phyloP scores from a whole-genome alignment of 1,139 yeast genomes.

The Geotrichum histeridarum region DNA sequence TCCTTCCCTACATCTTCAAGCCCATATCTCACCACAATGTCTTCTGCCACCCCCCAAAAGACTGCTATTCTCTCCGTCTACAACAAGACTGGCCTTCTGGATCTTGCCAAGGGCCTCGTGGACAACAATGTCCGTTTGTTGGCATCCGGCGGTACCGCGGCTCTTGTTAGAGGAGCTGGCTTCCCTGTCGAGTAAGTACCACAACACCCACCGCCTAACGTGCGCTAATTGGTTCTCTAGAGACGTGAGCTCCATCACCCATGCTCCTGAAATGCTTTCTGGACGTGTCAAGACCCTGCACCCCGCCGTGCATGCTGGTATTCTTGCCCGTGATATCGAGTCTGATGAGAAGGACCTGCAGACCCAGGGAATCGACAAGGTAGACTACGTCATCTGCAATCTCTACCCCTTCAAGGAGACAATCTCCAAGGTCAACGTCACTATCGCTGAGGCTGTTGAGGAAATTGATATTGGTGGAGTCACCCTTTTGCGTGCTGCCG shows the following conservation, averaged over 20 bases:
- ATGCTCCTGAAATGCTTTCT: constrained; percentile 98
- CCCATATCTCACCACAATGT: background rate
- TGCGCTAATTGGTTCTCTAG: constrained; percentile 15
- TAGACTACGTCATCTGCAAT: constrained; percentile 94
- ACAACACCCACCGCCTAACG: background rate
- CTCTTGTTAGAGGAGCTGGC: constrained; percentile 91
- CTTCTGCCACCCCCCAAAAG: constrained; percentile 36
- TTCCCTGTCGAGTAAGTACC: constrained; percentile 72
- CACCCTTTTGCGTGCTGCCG: constrained; percentile 94
- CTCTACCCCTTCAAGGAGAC: constrained; percentile 98
- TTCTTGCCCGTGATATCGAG: constrained; percentile 86
- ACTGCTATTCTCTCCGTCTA: constrained; percentile 96
- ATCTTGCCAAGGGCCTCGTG: constrained; percentile 88
- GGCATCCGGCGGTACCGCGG: constrained; percentile 97
- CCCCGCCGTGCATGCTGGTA: constrained; percentile 98
- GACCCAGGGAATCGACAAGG: constrained; percentile 87
- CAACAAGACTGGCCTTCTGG: constrained; percentile 93
- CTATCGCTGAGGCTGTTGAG: constrained; percentile 95
- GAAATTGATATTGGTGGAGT: constrained; percentile 99
- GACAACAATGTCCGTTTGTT: constrained; percentile 84
- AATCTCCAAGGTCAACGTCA: constrained; percentile 89
- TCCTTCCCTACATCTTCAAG: no score
- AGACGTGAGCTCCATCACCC: constrained; percentile 89
- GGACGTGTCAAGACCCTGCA: constrained; percentile 97
- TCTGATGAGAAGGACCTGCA: constrained; percentile 83